Evolutionary conservation across 306 rosid genomes (phyloP), one percentile per base, ranked within the genome.

Genomic region (Biancaea sappan): DNA sequence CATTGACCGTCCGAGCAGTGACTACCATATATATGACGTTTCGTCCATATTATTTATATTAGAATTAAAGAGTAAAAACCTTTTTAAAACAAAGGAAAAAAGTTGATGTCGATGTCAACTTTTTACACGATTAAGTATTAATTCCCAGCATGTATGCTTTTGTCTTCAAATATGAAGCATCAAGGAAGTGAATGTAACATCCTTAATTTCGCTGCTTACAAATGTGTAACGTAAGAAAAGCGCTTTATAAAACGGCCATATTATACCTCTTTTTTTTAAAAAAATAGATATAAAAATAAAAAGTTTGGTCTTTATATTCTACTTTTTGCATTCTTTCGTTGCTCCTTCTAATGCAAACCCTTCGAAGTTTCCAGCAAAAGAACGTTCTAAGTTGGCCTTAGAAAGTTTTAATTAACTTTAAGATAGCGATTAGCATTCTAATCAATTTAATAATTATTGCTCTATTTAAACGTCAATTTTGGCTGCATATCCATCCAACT

Each of bases 291-390:
- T n/a, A n/a, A n/a, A n/a, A n/a, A n/a, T n/a, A n/a, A n/a, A n/a
- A n/a, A 54, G 16, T 32, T 8, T 37, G 24, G 4, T 58, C 41
- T 58, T 15, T 58, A 7, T 58, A 44, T 16, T 15, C 41, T 1
- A 37, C n/a, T 18, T 4, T 5, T 47, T 4, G 21, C 57, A 22
- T 51, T 51, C 14, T 40, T n/a, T 64, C 35, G 8, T 38, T 13
- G 69, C 69, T 40, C 34, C 16, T 38, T 64, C 51, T 22, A 64
- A 12, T 14, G 51, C 51, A 40, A 64, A 25, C 35, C 37, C 70
- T 6, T 13, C 7, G 70, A 64, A 64, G 41, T 22, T 64, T 64
- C 70, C 34, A 13, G 53, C 7, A 40, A 22, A n/a, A n/a, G 48
- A 62, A 14, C 52, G 10, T 63, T 63, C 38, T n/a, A 57, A 34